phyloP scores from a whole-genome alignment of 148 eudicot genomes.

The Bassia scoparia region DNA sequence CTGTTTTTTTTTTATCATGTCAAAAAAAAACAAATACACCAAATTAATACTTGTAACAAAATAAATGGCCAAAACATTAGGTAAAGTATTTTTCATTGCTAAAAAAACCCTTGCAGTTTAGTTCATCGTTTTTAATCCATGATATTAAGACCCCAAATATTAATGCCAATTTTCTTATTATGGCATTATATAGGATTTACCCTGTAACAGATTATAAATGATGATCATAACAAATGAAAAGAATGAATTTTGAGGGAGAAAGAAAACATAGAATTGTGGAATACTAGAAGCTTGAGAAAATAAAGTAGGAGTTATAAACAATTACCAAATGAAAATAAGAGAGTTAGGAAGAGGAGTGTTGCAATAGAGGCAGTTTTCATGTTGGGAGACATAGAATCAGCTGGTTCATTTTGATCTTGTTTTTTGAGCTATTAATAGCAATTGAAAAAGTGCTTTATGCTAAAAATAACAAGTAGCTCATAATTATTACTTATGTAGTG shows the following conservation, averaged over 20 bases:
- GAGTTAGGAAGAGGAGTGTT: constrained; percentile 22
- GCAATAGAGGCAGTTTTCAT: constrained; percentile 25
- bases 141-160: too few relatives aligned
- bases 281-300: background rate
- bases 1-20: constrained; percentile 2
- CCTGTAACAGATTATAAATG: too few relatives aligned
- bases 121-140: too few relatives aligned
- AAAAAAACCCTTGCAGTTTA: too few relatives aligned
- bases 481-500: background rate
- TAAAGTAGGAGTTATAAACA: background rate
- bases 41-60: too few relatives aligned
- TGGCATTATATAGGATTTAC: too few relatives aligned
- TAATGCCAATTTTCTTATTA: too few relatives aligned
- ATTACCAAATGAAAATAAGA: constrained; percentile 25
- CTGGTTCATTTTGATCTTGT: background rate
- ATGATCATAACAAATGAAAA: too few relatives aligned
- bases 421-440: constrained; percentile 29
- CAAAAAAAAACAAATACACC: background rate
- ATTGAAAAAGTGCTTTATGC: constrained; percentile 10
- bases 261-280: too few relatives aligned
- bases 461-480: constrained; percentile 10
- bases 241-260: too few relatives aligned
- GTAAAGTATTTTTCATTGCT: too few relatives aligned
- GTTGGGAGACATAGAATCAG: constrained; percentile 15
- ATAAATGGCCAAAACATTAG: background rate